A percentile compares a stretch with the other conserved stretches of the same genome.
Evolutionary conservation across 768 basidiomycete genomes (phyloP).

Genomic region (Lepiota brunneoincarnata): DNA sequence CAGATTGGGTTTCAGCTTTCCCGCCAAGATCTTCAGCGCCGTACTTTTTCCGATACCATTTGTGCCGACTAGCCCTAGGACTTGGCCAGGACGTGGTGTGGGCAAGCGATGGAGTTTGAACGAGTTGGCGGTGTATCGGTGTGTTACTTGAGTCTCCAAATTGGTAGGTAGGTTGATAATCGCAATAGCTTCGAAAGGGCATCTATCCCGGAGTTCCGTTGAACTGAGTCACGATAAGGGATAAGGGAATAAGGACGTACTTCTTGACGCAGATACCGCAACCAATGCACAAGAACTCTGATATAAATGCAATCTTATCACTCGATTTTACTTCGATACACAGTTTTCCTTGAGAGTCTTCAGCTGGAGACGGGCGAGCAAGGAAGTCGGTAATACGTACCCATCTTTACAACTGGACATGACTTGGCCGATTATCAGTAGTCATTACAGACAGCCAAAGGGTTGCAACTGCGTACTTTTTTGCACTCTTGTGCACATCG

Average conservation of each 20-base stretch:
- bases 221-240: not conserved
- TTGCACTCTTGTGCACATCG: conserved; percentile 97
- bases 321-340: conserved; percentile 97
- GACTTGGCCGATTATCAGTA: conserved; percentile 26
- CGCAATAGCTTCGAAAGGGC: conserved; percentile 97
- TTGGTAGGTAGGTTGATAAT: conserved; percentile 99
- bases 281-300: conserved; percentile 97
- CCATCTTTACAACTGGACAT: conserved; percentile 98
- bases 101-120: conserved; percentile 99
- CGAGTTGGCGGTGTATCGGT: conserved; percentile 96
- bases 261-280: conserved; percentile 99
- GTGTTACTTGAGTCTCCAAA: conserved; percentile 92
- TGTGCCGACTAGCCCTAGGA: conserved; percentile 96
- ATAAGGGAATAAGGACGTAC: conserved; percentile 44
- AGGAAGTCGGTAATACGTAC: conserved; percentile 35
- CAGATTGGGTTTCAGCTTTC: conserved; percentile 96
- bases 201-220: conserved; percentile 46
- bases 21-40: conserved; percentile 93
- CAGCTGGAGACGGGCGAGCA: conserved; percentile 1
- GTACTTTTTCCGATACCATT: conserved; percentile 99
- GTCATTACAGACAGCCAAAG: conserved; percentile 11
- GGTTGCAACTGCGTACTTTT: conserved; percentile 53
- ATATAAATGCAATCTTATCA: conserved; percentile 98
- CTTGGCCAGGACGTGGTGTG: conserved; percentile 95
- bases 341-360: conserved; percentile 67